Conservation (phyloP, 2,329 filamentous ascomycete species). For the Paraphaeosphaeria minitans region DNA sequence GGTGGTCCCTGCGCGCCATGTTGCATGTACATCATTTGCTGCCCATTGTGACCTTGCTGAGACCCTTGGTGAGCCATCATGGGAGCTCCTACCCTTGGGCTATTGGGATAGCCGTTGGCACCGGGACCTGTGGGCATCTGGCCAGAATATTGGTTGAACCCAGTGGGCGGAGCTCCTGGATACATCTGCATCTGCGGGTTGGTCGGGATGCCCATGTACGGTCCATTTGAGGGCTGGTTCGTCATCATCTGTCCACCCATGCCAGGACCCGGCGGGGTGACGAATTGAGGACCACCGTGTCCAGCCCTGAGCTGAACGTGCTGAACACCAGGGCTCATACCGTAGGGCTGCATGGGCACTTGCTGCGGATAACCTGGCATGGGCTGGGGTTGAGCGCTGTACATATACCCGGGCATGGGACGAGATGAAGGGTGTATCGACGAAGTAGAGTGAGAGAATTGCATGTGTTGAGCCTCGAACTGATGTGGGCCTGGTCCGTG, state of each 20-base stretch:
- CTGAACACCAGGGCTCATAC: slow-evolving; percentile 70
- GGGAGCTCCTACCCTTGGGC: slow-evolving; percentile 76
- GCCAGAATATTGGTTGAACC: slow-evolving; percentile 67
- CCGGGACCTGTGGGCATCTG: slow-evolving; percentile 61
- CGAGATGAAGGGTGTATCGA: slow-evolving; percentile 82
- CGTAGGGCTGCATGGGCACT: slow-evolving; percentile 70
- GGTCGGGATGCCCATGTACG: slow-evolving; percentile 72
- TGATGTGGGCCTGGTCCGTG: slow-evolving; percentile 71
- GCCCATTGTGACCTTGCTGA: slow-evolving; percentile 78
- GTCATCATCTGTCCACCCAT: slow-evolving; percentile 83
- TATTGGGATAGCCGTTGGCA: slow-evolving; percentile 76
- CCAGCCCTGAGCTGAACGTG: slow-evolving; percentile 75
- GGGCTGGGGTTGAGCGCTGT: slow-evolving; percentile 66
- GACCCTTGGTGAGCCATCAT: slow-evolving; percentile 97
- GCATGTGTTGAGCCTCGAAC: slow-evolving; percentile 85
- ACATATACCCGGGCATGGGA: slow-evolving; percentile 72
- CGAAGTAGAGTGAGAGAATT: slow-evolving; percentile 80
- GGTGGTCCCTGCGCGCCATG: slow-evolving; percentile 77
- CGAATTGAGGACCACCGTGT: slow-evolving; percentile 74
- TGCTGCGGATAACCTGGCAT: slow-evolving; percentile 55
- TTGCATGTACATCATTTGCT: slow-evolving; percentile 75
- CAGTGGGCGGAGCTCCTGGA: slow-evolving; percentile 66
- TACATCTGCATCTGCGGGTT: slow-evolving; percentile 83
- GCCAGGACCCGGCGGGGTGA: slow-evolving; percentile 69
- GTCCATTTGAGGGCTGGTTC: slow-evolving; percentile 69